phyloP scores from a whole-genome alignment of 2,329 filamentous ascomycete species.

The Alternaria sp. region DNA sequence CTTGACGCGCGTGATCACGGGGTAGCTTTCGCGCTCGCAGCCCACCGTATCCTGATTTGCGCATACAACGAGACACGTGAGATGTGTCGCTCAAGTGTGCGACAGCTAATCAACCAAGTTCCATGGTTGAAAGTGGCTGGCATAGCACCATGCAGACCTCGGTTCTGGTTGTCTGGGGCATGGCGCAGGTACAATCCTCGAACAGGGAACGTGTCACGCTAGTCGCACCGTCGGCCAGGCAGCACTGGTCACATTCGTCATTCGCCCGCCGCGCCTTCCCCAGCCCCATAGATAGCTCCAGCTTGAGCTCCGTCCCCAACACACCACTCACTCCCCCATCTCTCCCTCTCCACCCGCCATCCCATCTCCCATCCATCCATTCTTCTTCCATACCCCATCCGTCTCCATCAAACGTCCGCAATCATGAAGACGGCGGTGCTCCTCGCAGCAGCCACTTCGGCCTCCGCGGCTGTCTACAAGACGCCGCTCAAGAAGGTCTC shows the following conservation, averaged over 20 bases:
- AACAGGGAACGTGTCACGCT: slow-evolving; percentile 16
- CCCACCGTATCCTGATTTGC: neutral
- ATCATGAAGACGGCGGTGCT: slow-evolving; percentile 86
- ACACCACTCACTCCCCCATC: slow-evolving; percentile 11
- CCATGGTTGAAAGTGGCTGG: neutral
- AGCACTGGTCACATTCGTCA: slow-evolving; percentile 12
- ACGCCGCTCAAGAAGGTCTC: slow-evolving; percentile 98
- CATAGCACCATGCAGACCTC: neutral
- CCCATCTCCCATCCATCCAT: slow-evolving; percentile 12
- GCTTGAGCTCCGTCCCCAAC: slow-evolving; percentile 15
- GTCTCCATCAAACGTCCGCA: slow-evolving; percentile 12
- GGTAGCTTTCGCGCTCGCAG: neutral
- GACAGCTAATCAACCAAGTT: neutral
- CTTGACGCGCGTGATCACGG: neutral
- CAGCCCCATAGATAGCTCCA: slow-evolving; percentile 18
- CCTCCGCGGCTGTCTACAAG: slow-evolving; percentile 87
- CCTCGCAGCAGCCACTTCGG: slow-evolving; percentile 78
- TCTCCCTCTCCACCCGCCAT: slow-evolving; percentile 5
- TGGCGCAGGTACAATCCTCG: neutral
- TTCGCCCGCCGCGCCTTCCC: slow-evolving; percentile 12
- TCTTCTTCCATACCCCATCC: slow-evolving; percentile 6
- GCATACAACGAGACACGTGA: neutral
- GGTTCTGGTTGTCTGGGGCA: neutral
- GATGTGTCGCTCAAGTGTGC: neutral
- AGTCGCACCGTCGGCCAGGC: slow-evolving; percentile 7